Percentiles rank a stretch among this genome's conserved stretches.
Conservation (phyloP, 305 asterid genomes). For the Euphrasia arctica region DNA sequence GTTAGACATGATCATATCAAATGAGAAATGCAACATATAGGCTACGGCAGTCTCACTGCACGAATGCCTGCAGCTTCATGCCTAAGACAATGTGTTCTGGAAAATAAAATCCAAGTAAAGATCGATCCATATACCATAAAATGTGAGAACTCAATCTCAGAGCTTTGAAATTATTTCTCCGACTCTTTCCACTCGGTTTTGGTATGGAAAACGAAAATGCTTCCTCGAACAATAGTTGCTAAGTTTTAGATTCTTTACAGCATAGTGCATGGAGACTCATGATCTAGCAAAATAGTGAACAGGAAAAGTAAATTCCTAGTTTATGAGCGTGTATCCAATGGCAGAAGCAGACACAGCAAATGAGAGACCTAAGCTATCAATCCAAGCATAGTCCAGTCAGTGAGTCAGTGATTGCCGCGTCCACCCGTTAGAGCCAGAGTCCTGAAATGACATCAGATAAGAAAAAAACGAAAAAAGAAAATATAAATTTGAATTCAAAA, state of each 20-base stretch:
- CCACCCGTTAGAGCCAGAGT: slow-evolving; percentile 39
- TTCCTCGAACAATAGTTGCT: slow-evolving; percentile 18
- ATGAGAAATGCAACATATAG: too few species aligned
- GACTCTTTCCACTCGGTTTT: background rate
- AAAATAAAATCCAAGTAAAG: too few species aligned
- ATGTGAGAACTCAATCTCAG: too few species aligned
- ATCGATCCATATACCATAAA: too few species aligned
- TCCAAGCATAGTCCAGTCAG: slow-evolving; percentile 30
- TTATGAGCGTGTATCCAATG: slow-evolving; percentile 19
- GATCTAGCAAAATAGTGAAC: slow-evolving; percentile 6
- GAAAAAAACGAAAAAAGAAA: background rate
- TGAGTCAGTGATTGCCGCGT: slow-evolving; percentile 31
- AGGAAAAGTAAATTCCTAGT: slow-evolving; percentile 12
- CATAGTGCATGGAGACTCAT: slow-evolving; percentile 10
- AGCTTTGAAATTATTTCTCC: background rate
- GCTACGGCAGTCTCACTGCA: too few species aligned
- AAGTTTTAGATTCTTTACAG: slow-evolving; percentile 13
- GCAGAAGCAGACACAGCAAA: slow-evolving; percentile 20
- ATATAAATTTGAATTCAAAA: slow-evolving; percentile 2
- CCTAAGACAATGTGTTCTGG: too few species aligned
- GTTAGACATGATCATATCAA: too few species aligned
- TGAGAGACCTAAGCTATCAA: slow-evolving; percentile 18
- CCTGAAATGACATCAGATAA: slow-evolving; percentile 37
- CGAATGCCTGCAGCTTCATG: too few species aligned
- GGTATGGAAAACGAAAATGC: background rate